Percentiles rank a stretch among this genome's conserved stretches.
Conservation (phyloP, 306 rosid genomes). For the Clitoria ternatea region DNA sequence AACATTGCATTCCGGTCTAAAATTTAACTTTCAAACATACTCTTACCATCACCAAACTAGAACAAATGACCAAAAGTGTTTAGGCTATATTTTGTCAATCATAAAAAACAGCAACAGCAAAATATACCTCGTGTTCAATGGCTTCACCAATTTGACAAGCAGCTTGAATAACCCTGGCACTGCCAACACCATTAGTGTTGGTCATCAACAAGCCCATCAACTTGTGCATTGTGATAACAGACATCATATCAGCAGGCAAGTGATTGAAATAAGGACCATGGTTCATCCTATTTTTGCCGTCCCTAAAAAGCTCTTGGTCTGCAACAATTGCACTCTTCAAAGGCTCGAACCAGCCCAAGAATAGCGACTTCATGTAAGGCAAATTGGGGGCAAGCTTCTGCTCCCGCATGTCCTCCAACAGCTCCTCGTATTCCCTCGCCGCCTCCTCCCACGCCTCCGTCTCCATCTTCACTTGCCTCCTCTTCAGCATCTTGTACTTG, state of each 20-base stretch:
- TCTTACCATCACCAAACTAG: too few relatives aligned
- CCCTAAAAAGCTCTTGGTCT: slow-evolving; percentile 46
- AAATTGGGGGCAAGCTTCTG: slow-evolving; percentile 90
- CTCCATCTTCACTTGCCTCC: slow-evolving; percentile 74
- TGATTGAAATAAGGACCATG: slow-evolving; percentile 56
- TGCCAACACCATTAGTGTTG: slow-evolving; percentile 51
- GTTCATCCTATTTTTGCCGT: slow-evolving; percentile 1
- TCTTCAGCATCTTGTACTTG: slow-evolving; percentile 46
- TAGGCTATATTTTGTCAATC: too few relatives aligned
- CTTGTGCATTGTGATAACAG: slow-evolving; percentile 91
- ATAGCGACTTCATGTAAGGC: slow-evolving; percentile 82
- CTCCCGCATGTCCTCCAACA: slow-evolving; percentile 74
- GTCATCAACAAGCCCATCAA: slow-evolving; percentile 94
- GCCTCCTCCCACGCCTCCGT: slow-evolving; percentile 97
- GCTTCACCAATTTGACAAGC: slow-evolving; percentile 90
- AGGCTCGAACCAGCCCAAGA: slow-evolving; percentile 97
- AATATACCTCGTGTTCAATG: slow-evolving; percentile 74
- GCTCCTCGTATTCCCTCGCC: slow-evolving; percentile 77
- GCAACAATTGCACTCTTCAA: slow-evolving; percentile 54
- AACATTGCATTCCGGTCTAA: too few relatives aligned
- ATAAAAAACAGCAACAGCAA: background rate
- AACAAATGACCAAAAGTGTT: too few relatives aligned
- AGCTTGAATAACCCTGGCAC: slow-evolving; percentile 67
- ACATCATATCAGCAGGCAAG: slow-evolving; percentile 79
- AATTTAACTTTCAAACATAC: too few relatives aligned